Base-by-base conservation (phyloP, 176 grass and related monocot genomes). In the Poa annua region DNA sequence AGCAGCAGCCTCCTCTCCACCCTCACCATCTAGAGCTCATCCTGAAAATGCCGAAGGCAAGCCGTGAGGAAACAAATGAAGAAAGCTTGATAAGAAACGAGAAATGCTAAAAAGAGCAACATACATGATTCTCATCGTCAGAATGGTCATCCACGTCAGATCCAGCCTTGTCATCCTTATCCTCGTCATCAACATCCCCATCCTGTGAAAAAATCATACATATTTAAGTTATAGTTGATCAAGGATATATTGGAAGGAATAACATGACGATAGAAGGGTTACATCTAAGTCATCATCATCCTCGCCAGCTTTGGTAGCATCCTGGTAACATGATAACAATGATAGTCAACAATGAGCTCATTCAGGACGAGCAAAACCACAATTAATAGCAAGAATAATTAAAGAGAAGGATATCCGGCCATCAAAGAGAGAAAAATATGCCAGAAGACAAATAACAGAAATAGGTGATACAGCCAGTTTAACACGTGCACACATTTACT, bases 1-100 rank as follows among this genome's bases (percentile, higher is more conserved):
- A 66, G 29, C 55, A 66, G 29, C 55, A 5, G 42, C 11, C 82
- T 48, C 73, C 12, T 38, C 88, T 84, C 4, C 71, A 85, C 86
- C 76, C 75, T 72, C 60, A 5, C 65, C 85, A 71, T 92, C 89
- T 90, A 96, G 72, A 96, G 93, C 86, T 96, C 93, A 82, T 96
- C 93, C 93, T 96, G 90, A 12, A 69, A 70, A 82, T 75, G 24
- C 35, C 2, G 54, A 71, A 17, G 67, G 20, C 1, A 71, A 47
- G 22, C 21, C 35, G 76, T 86, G 1, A 85, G 83, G 1, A 6
- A 9, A 11, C 20, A 63, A 8, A 12, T 35, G 1, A 36, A 14
- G 22, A 71, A 41, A 55, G 33, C 36, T 84, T 10, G 3, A 72
- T 53, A 0, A 42, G 32, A 67, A 22, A 32, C 17, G 0, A 55